Conservation (phyloP, 2,329 filamentous ascomycete species). For the Aureobasidium sp. region DNA sequence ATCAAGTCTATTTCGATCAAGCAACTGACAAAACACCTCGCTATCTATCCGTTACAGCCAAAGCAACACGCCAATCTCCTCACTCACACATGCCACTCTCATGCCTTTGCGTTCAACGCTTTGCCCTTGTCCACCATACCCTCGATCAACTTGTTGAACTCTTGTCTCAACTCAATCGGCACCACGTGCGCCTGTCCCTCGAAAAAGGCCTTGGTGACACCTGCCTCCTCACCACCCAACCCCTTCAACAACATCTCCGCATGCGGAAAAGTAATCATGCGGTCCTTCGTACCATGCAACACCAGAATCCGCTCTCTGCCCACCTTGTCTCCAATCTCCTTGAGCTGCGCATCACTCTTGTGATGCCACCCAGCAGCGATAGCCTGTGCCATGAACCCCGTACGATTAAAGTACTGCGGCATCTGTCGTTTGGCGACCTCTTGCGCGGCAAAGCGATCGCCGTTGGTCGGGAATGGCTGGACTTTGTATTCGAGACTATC, state of each 20-base stretch:
- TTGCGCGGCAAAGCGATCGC: constrained; percentile 72
- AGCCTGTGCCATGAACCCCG: constrained; percentile 69
- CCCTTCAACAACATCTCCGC: constrained; percentile 60
- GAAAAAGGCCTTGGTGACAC: constrained; percentile 52
- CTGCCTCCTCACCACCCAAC: constrained; percentile 52
- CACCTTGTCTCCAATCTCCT: constrained; percentile 58
- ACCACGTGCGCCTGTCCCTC: constrained; percentile 71
- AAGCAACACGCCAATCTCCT: not conserved
- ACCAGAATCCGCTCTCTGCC: constrained; percentile 69
- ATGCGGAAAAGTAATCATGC: constrained; percentile 70
- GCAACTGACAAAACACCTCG: constrained; percentile 1
- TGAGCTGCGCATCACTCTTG: constrained; percentile 62
- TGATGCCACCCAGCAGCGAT: constrained; percentile 73
- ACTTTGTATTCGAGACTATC: constrained; percentile 46
- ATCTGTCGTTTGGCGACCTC: constrained; percentile 67
- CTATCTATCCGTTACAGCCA: constrained; percentile 14
- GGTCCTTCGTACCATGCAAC: constrained; percentile 67
- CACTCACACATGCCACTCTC: constrained; percentile 16
- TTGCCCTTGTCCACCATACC: constrained; percentile 50
- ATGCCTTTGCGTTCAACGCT: constrained; percentile 31
- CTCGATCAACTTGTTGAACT: constrained; percentile 60
- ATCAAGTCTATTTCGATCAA: not conserved
- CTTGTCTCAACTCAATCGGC: constrained; percentile 61
- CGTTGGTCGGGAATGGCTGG: constrained; percentile 62
- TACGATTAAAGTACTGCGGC: constrained; percentile 52